phyloP scores from a whole-genome alignment of 2,329 filamentous ascomycete genomes.

The Ceratocystis diversiconidia region DNA sequence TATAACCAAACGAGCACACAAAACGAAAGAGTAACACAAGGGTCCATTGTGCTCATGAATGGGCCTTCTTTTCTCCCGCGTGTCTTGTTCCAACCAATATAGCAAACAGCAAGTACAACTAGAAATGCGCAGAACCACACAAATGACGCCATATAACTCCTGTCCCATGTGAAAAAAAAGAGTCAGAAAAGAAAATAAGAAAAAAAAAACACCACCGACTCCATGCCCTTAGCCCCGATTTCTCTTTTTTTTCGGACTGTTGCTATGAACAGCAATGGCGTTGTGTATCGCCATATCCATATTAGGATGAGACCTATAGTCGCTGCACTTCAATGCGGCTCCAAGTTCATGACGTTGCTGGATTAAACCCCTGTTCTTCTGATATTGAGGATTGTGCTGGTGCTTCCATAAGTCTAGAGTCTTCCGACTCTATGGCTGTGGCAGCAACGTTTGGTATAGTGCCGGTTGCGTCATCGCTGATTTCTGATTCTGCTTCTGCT shows the following conservation, averaged over 20 bases:
- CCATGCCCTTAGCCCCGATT: not conserved
- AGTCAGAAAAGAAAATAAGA: too few species aligned
- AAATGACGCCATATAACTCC: not conserved
- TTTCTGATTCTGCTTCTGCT: constrained; percentile 20
- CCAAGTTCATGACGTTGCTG: not conserved
- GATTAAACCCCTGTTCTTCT: not conserved
- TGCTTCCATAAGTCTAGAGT: not conserved
- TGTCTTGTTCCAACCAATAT: not conserved
- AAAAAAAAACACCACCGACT: not conserved
- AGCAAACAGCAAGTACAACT: not conserved
- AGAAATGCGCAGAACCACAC: not conserved
- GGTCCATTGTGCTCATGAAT: not conserved
- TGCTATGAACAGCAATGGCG: not conserved
- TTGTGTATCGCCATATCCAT: not conserved
- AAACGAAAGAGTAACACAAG: not conserved
- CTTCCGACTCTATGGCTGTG: not conserved
- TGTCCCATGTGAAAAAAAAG: not conserved
- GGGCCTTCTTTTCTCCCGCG: not conserved
- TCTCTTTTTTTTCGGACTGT: not conserved
- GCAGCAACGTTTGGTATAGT: not conserved
- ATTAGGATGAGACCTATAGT: too few species aligned
- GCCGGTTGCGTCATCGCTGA: constrained; percentile 9
- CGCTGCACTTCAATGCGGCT: not conserved
- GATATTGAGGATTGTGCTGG: not conserved
- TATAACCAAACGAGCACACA: not conserved